Evolutionary conservation across 176 grass and related monocot genomes (phyloP), one percentile per base, ranked within the genome.

Genomic region (Cocos nucifera): DNA sequence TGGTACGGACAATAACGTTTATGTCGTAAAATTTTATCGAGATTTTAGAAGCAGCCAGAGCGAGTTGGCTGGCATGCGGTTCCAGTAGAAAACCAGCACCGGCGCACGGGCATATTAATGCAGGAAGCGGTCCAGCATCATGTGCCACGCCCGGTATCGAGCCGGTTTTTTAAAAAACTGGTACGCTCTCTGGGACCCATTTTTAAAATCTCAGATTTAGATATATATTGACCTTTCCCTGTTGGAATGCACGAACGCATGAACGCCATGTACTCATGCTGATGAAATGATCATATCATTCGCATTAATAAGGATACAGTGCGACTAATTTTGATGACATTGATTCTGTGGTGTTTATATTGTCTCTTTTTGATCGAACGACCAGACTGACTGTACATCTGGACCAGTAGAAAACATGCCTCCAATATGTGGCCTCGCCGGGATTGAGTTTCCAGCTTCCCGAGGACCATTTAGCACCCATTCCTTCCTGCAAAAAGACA

Each of bases 351-450:
- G 24, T 59, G 67, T 71, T 75, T 69, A 84, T 70, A 70, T 52
- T 25, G 77, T 77, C 39, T 80, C 80, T 32, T 73, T 78, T 75
- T 87, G 54, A 87, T 86, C 72, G 70, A 87, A 84, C 3, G 83
- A 87, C 86, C 86, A 96, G 44, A 85, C 61, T 58, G 91, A 85
- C 54, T 87, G 80, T 70, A 82, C 63, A 82, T 80, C 86, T 26
- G 80, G 77, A 71, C 81, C 81, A 20, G 86, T 28, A 30, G 86
- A 77, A 78, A 87, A 96, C 57, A 90, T 70, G 62, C 77, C 73
- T 30, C 71, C 75, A 19, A 66, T 63, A 39, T 74, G 72, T 17
- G 70, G 67, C 15, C 80, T 62, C 57, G 71, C 56, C 0, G 74
- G 61, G n/a, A 54, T 77, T 5, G 57, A 76, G 21, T 30, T 87